Evolutionary conservation across 192 early-diverging fungal species (phyloP).

Genomic region (Coemansia erecta): DNA sequence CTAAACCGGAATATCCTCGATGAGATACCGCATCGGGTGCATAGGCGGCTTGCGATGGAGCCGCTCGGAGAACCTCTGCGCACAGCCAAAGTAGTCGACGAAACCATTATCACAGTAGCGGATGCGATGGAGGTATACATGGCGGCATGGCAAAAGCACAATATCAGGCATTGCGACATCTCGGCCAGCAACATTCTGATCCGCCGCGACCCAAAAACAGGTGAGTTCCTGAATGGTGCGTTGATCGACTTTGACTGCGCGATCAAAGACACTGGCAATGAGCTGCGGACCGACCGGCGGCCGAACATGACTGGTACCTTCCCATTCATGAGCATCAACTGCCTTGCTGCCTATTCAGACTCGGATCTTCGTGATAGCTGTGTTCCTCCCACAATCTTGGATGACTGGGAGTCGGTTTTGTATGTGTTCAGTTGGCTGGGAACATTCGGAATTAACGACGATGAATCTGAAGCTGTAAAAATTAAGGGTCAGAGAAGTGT

Average conservation of each 20-base stretch:
- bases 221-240: background rate
- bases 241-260: constrained; percentile 4
- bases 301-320: background rate
- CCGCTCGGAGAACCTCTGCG: background rate
- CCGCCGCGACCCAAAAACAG: background rate
- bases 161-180: background rate
- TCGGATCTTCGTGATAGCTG: no score
- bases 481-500: no score
- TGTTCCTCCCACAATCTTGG: no score
- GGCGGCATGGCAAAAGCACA: background rate
- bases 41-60: background rate
- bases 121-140: constrained; percentile 2
- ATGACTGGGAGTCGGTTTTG: no score
- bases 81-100: background rate
- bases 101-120: constrained; percentile 1
- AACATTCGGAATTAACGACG: no score
- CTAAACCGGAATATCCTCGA: background rate
- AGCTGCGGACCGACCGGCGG: background rate
- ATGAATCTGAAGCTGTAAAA: no score
- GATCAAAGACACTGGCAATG: background rate
- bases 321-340: background rate
- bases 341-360: no score
- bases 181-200: constrained; percentile 1
- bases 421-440: no score
- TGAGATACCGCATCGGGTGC: background rate